Evolutionary conservation across 2,329 filamentous ascomycete species (phyloP), one percentile per base, ranked within the genome.

Genomic region (Penicillium griseofulvum): DNA sequence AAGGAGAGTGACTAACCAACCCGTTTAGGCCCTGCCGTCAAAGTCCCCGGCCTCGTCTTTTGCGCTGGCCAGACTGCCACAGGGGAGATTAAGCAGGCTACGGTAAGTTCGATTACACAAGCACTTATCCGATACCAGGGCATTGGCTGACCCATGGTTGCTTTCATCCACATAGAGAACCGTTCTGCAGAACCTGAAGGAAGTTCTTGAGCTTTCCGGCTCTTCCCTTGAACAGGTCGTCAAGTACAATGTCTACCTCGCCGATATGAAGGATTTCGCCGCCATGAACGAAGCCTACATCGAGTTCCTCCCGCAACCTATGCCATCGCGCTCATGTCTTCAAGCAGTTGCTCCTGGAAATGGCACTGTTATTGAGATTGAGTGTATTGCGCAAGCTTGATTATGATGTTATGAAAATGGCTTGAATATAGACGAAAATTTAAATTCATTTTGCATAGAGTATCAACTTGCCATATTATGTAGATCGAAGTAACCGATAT

Each of bases 191-290:
- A 87, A 87, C 70, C 75, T 87, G 4, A 82, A 60, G 34, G 59
- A 62, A 12, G 57, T 62, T 5, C 55, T 62, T n/a, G 59, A 60
- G 55, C 83, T 80, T 8, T 81, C 83, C 0, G 83, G 83, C 1
- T 82, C 78, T 49, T 77, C 73, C 52, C 71, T 86, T n/a, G 73
- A 80, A n/a, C 82, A 86, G 45, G 78, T 83, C 0, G 79, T 87
- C 68, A 87, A 87, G 70, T 79, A 84, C 63, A 87, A 86, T 64
- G 76, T 87, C 34, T 88, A 83, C 66, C 68, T 88, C 9, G 81
- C 80, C 3, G 79, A 80, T 55, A 87, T 87, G 83, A 75, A 79
- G 48, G 77, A 87, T 66, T 62, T 62, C 14, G 52, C 57, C 14
- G 57, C 57, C 12, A 62, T 62, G 59, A 62, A 62, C 48, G 65